These are phyloP conservation scores for Hygrophila difformis DNA, from an alignment of 257 asterid species.

Conservation along the genomic window DNA sequence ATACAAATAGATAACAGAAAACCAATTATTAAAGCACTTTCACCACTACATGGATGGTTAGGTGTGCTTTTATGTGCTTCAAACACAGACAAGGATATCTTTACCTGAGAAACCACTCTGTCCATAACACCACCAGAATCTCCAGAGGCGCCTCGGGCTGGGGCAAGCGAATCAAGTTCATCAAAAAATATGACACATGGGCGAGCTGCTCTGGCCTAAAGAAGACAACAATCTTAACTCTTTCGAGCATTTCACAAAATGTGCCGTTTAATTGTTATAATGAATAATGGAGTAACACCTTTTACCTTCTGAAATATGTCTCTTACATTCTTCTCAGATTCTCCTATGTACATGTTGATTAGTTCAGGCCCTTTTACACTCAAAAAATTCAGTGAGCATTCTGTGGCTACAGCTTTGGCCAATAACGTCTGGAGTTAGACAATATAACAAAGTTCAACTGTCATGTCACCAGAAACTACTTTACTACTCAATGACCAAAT, in stretches of 20 bases:
- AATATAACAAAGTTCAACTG: conserved; percentile 15
- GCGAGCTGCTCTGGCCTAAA: conserved; percentile 96
- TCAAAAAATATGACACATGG: conserved; percentile 97
- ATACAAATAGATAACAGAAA: too few species aligned
- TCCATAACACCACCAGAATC: conserved; percentile 99
- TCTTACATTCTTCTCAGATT: conserved; percentile 87
- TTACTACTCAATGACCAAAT: too few species aligned
- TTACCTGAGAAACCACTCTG: conserved; percentile 97
- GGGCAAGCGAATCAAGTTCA: conserved; percentile 98
- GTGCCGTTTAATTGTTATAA: neutral
- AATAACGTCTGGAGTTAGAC: conserved; percentile 66
- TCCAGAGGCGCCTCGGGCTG: conserved; percentile 98
- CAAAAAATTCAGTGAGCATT: conserved; percentile 88
- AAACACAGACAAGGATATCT: neutral
- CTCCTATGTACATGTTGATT: conserved; percentile 99
- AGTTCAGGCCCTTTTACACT: conserved; percentile 98
- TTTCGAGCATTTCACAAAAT: neutral
- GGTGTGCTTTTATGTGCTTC: too few species aligned
- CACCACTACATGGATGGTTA: too few species aligned
- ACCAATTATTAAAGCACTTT: too few species aligned
- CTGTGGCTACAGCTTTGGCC: conserved; percentile 99
- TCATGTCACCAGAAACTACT: conserved; percentile 12
- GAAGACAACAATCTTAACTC: conserved; percentile 16
- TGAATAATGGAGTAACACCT: conserved; percentile 4
- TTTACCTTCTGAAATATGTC: conserved; percentile 95